Conservation (phyloP, 2,329 filamentous ascomycete species). For the Juglanconis oblonga region DNA sequence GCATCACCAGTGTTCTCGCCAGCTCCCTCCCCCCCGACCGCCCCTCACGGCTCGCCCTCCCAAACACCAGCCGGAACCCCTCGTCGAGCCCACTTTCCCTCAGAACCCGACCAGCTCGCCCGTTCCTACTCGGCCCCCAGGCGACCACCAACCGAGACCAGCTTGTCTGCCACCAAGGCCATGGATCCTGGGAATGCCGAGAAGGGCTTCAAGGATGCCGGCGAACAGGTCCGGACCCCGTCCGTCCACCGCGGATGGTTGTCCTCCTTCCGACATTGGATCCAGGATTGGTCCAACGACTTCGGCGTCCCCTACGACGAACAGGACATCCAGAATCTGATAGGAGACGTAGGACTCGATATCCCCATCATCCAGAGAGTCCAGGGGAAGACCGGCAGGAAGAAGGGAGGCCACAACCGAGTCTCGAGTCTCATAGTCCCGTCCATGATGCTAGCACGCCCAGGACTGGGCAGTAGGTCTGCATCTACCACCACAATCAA, state of each 20-base stretch:
- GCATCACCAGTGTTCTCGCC: neutral
- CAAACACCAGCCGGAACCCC: neutral
- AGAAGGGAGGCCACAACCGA: conserved; percentile 7
- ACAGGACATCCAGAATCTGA: conserved; percentile 16
- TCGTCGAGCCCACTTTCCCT: conserved; percentile 5
- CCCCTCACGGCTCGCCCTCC: neutral
- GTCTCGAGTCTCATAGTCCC: conserved; percentile 9
- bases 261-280: conserved; percentile 13
- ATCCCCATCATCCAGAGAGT: conserved; percentile 11
- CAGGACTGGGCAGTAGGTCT: conserved; percentile 12
- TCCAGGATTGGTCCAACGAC: conserved; percentile 3
- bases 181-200: neutral
- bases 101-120: neutral
- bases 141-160: neutral
- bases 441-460: conserved; percentile 14
- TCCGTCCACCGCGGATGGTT: neutral
- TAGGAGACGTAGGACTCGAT: conserved; percentile 18
- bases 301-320: conserved; percentile 8
- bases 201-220: neutral
- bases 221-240: neutral
- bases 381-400: neutral
- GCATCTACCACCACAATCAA: neutral
- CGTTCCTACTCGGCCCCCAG: conserved; percentile 5
- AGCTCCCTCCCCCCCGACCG: neutral
- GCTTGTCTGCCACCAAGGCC: neutral